Conservation (phyloP, 1,139 yeast species). For the Debaryomyces sp. region DNA sequence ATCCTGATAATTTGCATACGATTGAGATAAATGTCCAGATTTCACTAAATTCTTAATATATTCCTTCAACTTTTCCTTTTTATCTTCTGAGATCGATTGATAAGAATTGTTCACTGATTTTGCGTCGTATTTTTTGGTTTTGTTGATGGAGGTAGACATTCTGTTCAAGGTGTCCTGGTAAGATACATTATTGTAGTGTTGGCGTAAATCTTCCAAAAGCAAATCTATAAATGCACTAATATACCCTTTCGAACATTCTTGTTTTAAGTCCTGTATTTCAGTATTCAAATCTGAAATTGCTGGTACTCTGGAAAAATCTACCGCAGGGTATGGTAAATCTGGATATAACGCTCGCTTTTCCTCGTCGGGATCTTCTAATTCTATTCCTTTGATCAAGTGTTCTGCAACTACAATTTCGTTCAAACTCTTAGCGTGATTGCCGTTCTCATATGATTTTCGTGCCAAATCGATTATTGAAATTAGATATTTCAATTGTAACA, state of each 20-base stretch:
- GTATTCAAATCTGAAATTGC: conserved; percentile 61
- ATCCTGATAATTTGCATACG: conserved; percentile 70
- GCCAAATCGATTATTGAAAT: conserved; percentile 56
- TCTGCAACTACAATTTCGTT: conserved; percentile 61
- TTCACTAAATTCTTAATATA: conserved; percentile 59
- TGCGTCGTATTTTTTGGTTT: conserved; percentile 22
- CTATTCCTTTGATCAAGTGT: conserved; percentile 56
- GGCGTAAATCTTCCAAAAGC: conserved; percentile 61
- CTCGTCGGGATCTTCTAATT: conserved; percentile 25
- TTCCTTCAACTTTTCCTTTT: conserved; percentile 43
- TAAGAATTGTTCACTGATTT: conserved; percentile 30
- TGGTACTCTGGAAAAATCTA: conserved; percentile 56
- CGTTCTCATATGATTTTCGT: conserved; percentile 45
- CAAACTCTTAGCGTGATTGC: conserved; percentile 45
- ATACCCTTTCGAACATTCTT: conserved; percentile 69
- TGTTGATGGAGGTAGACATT: conserved; percentile 34
- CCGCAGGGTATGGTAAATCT: conserved; percentile 52
- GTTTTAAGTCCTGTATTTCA: conserved; percentile 50
- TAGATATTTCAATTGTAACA: conserved; percentile 63
- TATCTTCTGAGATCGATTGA: conserved; percentile 32
- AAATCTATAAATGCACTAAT: conserved; percentile 57
- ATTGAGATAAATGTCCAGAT: conserved; percentile 64
- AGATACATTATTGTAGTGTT: conserved; percentile 55
- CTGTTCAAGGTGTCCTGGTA: conserved; percentile 55
- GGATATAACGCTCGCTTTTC: conserved; percentile 31